Evolutionary conservation across 139 green algal genomes (phyloP).

Genomic region (Penium margaritaceum): DNA sequence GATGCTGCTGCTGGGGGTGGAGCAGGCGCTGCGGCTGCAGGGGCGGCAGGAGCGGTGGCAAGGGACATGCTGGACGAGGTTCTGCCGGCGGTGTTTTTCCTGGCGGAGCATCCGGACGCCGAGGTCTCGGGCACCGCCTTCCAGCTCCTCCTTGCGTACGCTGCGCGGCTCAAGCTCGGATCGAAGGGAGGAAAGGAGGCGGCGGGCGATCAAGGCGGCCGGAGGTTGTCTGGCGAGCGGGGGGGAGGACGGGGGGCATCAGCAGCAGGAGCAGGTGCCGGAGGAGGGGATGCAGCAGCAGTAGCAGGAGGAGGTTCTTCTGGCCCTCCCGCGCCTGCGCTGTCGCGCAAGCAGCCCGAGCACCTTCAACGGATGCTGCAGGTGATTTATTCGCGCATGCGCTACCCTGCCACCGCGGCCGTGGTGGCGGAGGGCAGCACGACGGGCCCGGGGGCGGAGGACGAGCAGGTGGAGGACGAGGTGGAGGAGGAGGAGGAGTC

Average conservation of each 20-base stretch:
- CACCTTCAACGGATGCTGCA: slow-evolving; percentile 41
- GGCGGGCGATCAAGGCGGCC: too few species aligned
- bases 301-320: too few species aligned
- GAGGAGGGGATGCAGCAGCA: neutral
- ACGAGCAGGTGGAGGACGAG: neutral
- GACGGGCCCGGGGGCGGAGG: too few species aligned
- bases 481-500: slow-evolving; percentile 43
- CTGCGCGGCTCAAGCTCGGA: too few species aligned
- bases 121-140: slow-evolving; percentile 42
- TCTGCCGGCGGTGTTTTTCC: slow-evolving; percentile 33
- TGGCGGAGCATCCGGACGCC: slow-evolving; percentile 35
- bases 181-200: too few species aligned
- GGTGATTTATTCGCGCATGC: slow-evolving; percentile 30
- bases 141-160: slow-evolving; percentile 44
- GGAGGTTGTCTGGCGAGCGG: neutral
- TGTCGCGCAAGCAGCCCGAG: slow-evolving; percentile 28
- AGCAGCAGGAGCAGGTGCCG: slow-evolving; percentile 7
- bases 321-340: neutral
- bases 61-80: slow-evolving; percentile 35
- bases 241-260: too few species aligned
- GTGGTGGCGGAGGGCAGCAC: too few species aligned
- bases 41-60: slow-evolving; percentile 10
- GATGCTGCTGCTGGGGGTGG: neutral
- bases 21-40: too few species aligned
- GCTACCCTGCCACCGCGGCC: too few species aligned